Evolutionary conservation across 441 rosid species (phyloP), one percentile per base, ranked within the genome.

Genomic region (Populus trichocarpa): DNA sequence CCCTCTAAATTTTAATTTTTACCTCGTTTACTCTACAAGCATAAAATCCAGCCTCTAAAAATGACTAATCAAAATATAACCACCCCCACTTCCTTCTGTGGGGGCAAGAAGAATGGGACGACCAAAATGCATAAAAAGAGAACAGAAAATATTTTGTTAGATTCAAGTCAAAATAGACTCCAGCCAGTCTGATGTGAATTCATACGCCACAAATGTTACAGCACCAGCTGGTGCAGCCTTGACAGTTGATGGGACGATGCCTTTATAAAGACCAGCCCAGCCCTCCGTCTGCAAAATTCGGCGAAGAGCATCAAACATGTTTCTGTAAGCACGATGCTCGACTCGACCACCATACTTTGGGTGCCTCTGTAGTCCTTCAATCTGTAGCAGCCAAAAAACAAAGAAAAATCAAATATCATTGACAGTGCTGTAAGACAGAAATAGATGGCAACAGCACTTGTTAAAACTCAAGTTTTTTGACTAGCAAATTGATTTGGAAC

Each of bases 221-320:
- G 99, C 99, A 75, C 98, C 94, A 50, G 99, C 99, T 30, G 99
- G 99, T 63, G 99, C 99, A 78, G 99, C 99, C 87, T 96, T 96
- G 79, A 94, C 79, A n/a, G 97, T 93, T 71, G 99, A 96, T 13
- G 98, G 99, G 42, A 94, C 83, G 57, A 96, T 90, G 76, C 99
- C 99, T 83, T 96, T 96, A 79, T 96, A 96, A 72, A 96, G 91
- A 76, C 98, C 99, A 4, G 91, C 90, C 94, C 90, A 91, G 69
- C 99, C 99, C 84, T 96, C 99, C 0, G 72, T 42, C 64, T 67
- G 78, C 70, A 88, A 28, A 75, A 96, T 96, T 79, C 86, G 91
- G 8, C 76, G 73, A 1, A 92, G 82, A 33, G 93, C 99, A 71
- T 96, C 97, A 36, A 86, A 83, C 98, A 96, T 92, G 75, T 91